A percentile compares a stretch with the other conserved stretches of the same genome.
Conservation (phyloP, 169 alveolate species). For the Condylostoma magnum region DNA sequence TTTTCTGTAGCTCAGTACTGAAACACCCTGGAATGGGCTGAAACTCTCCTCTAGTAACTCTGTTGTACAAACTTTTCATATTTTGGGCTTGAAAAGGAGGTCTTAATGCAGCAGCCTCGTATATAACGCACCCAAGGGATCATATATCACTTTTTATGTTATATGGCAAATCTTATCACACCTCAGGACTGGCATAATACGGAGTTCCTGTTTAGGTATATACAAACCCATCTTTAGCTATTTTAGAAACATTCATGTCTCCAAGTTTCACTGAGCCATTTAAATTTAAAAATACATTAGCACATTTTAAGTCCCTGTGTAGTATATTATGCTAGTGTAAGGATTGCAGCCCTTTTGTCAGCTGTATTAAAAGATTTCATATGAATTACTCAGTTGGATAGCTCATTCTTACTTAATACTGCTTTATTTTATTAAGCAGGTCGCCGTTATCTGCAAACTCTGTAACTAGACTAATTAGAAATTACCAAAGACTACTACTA, state of each 20-base stretch:
- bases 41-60: constrained; percentile 39
- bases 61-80: constrained; percentile 68
- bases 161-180: constrained; percentile 77
- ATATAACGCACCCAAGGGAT: constrained; percentile 70
- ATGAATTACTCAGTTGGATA: constrained; percentile 68
- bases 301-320: constrained; percentile 75
- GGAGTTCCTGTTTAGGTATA: constrained; percentile 66
- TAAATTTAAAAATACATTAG: constrained; percentile 69
- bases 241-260: constrained; percentile 82
- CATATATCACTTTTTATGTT: constrained; percentile 70
- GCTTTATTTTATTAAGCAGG: constrained; percentile 69
- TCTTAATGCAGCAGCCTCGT: constrained; percentile 63
- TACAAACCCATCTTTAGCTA: constrained; percentile 76
- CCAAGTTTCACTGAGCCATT: constrained; percentile 73
- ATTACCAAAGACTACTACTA: constrained; percentile 35
- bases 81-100: constrained; percentile 80
- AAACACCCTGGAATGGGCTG: constrained; percentile 34
- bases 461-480: constrained; percentile 82
- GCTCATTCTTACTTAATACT: constrained; percentile 58
- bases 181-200: constrained; percentile 76
- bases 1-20: not conserved
- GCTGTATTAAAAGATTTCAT: constrained; percentile 74
- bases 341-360: constrained; percentile 54
- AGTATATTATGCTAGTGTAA: constrained; percentile 72
- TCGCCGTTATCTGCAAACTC: constrained; percentile 90